Evolutionary conservation across 1,284 basidiomycete species (phyloP), one percentile per base, ranked within the genome.

Genomic region (Sutorius eximius): DNA sequence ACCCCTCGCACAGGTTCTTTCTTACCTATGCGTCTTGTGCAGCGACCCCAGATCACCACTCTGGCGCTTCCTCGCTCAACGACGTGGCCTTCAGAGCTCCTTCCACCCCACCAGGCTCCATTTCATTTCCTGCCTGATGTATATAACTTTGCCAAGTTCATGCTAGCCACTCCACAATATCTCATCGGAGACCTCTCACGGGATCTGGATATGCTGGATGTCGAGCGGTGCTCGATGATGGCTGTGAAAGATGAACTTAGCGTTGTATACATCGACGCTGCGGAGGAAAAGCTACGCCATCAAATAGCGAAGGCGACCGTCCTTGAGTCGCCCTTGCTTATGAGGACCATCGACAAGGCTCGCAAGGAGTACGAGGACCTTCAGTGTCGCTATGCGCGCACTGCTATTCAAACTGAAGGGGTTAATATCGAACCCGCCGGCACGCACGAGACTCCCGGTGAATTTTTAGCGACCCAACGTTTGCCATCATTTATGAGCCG

Each of bases 111-210:
- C 61, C 85, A 92, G 63, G 92, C 94, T 0, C 95, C 96, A 8
- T 98, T 95, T 78, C 85, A 97, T 70, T 98, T 99, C 76, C 81
- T 95, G 20, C 97, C 95, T 0, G 94, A 98, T 67, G 91, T 97
- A 27, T 87, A 89, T 61, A 76, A 80, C 20, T 98, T 90, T 69
- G 83, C 95, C 36, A 95, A 93, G 64, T 97, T 98, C 75, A 97
- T 98, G 92, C 85, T 99, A 20, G 95, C 94, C 12, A 92, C 95
- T 0, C 94, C 96, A 0, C 79, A 85, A 7, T 89, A 95, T 67
- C 81, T 97, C 59, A 77, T 89, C 43, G 68, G 78, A 12, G 87
- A 93, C 65, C 81, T 98, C 15, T 79, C 83, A 0, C 77, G 75
- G 44, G 93, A 98, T 60, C 73, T 95, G 9, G 83, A 84, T 42